phyloP scores from a whole-genome alignment of 2,329 filamentous ascomycete genomes.

The Cladophialophora immunda region DNA sequence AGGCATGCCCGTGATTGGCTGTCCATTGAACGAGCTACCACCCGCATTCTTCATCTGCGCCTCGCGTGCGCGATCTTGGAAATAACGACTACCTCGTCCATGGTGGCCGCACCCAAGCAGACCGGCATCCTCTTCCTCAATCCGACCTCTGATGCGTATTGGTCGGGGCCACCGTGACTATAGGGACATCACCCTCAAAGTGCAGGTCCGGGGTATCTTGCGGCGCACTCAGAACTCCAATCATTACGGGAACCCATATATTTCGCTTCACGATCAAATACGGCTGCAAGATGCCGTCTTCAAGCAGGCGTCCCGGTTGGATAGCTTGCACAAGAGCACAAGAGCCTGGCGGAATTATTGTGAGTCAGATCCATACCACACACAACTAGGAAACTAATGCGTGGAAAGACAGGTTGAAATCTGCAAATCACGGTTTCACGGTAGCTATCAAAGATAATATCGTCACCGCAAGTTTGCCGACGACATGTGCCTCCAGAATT shows the following conservation, averaged over 20 bases:
- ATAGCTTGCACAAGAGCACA: slow-evolving; percentile 19
- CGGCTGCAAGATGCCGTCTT: slow-evolving; percentile 16
- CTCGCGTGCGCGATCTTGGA: background rate
- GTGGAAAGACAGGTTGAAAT: slow-evolving; percentile 25
- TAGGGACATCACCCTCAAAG: slow-evolving; percentile 23
- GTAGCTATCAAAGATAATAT: slow-evolving; percentile 82
- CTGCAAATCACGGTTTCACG: slow-evolving; percentile 35
- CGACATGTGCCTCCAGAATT: slow-evolving; percentile 83
- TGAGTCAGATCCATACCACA: background rate
- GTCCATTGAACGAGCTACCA: background rate
- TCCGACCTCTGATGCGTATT: slow-evolving; percentile 22
- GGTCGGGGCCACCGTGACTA: slow-evolving; percentile 26
- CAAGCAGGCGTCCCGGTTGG: slow-evolving; percentile 2
- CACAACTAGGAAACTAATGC: slow-evolving; percentile 3
- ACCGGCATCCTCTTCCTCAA: background rate
- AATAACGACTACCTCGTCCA: background rate
- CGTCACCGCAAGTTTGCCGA: slow-evolving; percentile 68
- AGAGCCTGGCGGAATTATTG: slow-evolving; percentile 15
- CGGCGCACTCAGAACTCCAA: slow-evolving; percentile 19
- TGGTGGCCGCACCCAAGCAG: background rate
- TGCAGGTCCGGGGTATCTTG: slow-evolving; percentile 8
- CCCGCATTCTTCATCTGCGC: background rate
- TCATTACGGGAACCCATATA: slow-evolving; percentile 28
- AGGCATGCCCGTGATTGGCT: background rate
- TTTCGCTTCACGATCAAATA: slow-evolving; percentile 17